Evolutionary conservation across 2,329 filamentous ascomycete species (phyloP), one percentile per base, ranked within the genome.

Genomic region (Penicillium sp.): DNA sequence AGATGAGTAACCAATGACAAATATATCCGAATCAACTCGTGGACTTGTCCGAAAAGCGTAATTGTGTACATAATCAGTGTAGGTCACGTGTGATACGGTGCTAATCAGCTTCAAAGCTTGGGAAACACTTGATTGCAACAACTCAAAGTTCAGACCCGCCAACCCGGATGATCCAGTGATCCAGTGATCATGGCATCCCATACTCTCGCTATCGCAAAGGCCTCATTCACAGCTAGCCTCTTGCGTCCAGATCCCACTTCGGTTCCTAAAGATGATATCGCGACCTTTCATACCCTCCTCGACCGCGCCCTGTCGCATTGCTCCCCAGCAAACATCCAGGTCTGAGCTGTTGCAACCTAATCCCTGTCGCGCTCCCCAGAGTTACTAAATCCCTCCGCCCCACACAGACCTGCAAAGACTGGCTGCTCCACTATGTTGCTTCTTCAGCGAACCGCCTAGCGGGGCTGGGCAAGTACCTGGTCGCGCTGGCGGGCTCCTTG

Each of bases 241-340:
- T 82, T 93, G 55, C 86, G 88, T 58, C 83, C 87, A 40, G 89
- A 93, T 69, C 88, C 89, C n/a, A 80, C 77, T 20, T 82, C 88
- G 9, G 82, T 90, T 53, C 76, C 85, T 47, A 86, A 87, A 70
- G 83, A 86, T 66, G 83, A 88, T 56, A 88, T 93, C 72, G 82
- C 87, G 63, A 74, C 81, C 55, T 89, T 93, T 73, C 84, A 91
- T 73, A 71, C 77, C 60, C 79, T 85, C 56, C 80, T 94, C 67
- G 82, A 86, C 72, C 77, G 81, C 70, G 82, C 83, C 66, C 77
- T 90, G 69, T 76, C 81, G 75, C 83, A 85, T 78, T 93, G 90
- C 83, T 89, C 89, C 69, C 82, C 86, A 69, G 77, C 81, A 80
- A 92, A 93, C 80, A 88, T 94, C 81, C 90, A 94, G 90, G 90